Percentiles rank a stretch among this genome's conserved stretches.
These are phyloP conservation scores for Aureobasidium leucospermi DNA, from an alignment of 2,329 filamentous ascomycete species.

Conservation along the genomic window DNA sequence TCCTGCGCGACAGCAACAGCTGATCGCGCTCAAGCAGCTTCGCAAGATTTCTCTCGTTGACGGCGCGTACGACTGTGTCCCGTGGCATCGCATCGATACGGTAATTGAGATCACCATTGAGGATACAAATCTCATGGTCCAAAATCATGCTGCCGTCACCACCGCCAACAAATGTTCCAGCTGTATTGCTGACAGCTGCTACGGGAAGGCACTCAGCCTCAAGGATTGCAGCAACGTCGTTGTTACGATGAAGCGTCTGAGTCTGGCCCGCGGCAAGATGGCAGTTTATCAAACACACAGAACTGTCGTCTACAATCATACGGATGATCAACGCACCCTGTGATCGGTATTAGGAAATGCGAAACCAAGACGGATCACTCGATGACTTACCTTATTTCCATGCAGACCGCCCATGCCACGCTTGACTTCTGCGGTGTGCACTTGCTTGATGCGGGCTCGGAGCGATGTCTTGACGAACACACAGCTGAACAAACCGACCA, in stretches of 20 bases:
- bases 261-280: constrained; percentile 92
- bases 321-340: constrained; percentile 79
- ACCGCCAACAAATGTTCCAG: constrained; percentile 80
- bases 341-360: not conserved
- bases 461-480: constrained; percentile 83
- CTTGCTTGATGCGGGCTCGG: constrained; percentile 65
- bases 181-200: constrained; percentile 52
- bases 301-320: constrained; percentile 91
- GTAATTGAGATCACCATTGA: constrained; percentile 97
- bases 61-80: constrained; percentile 80
- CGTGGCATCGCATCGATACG: constrained; percentile 96
- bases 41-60: constrained; percentile 69
- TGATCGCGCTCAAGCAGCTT: constrained; percentile 93
- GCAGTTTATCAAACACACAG: constrained; percentile 93
- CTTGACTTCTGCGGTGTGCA: constrained; percentile 80
- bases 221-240: constrained; percentile 83
- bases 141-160: constrained; percentile 92
- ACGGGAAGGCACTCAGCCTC: constrained; percentile 68
- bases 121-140: constrained; percentile 93
- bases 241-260: constrained; percentile 83
- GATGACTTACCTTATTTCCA: constrained; percentile 66
- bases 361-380: not conserved
- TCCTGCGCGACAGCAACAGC: constrained; percentile 76
- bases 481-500: constrained; percentile 93
- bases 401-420: constrained; percentile 92